Evolutionary conservation across 1,139 yeast genomes (phyloP), one percentile per base, ranked within the genome.

Genomic region (Wickerhamomyces sp.): DNA sequence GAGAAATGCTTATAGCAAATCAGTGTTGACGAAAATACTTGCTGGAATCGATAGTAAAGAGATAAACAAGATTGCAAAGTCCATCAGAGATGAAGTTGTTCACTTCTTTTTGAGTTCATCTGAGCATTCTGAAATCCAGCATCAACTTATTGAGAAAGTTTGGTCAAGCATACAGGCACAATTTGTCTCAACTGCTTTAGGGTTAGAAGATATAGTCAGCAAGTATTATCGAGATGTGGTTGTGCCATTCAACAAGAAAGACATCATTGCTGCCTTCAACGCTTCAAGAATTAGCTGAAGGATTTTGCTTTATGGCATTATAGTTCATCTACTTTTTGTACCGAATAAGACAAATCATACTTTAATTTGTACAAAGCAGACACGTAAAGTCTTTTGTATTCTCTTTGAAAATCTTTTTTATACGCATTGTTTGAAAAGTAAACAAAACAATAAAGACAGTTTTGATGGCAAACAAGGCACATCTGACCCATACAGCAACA

Each of bases 1-100:
- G 47, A 77, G 82, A 46, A 83, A 81, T 49, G 80, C 83, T 20
- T 81, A 78, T 49, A 80, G 77, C 46, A 73, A 74, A 51, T 72
- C 77, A 37, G 72, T 76, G 19, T 64, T 87, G 44, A 76, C 73
- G 47, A 73, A 81, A 28, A 65, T 85, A 17, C 59, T 84, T 28
- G 58, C 71, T 1, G 70, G 72, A 4, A 80, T 78, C 52, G 78
- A 84, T 12, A 60, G 72, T 3, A 74, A 72, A 44, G 94, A 84
- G 39, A 64, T 89, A 25, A 63, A 70, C 20, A 60, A 64, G 27
- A 76, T 81, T 31, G 77, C 83, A 3, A 72, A 70, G 13, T 76
- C 74, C 22, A 66, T 87, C 28, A 73, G 76, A 40, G 66, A 65
- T 40, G 75, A 78, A 32, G 72, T 88, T 40, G 78, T 76, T 35